These are phyloP conservation scores for Mortierella sp. DNA, from an alignment of 371 early-diverging fungal genomes.

Conservation along the genomic window DNA sequence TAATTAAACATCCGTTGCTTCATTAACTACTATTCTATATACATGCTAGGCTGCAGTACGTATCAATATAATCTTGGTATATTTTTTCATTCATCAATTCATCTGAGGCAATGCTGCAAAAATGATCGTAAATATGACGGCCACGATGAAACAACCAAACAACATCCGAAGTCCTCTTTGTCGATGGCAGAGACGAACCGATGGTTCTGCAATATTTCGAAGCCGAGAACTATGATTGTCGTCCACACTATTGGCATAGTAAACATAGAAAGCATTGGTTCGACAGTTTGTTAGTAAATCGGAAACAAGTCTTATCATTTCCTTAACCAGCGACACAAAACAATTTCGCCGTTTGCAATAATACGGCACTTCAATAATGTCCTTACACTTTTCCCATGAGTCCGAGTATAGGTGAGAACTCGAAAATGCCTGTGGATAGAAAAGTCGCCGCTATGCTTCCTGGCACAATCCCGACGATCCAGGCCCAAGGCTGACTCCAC, in stretches of 20 bases:
- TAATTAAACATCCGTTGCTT: too few relatives aligned
- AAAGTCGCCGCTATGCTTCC: slow-evolving; percentile 38
- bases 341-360: too few relatives aligned
- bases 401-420: slow-evolving; percentile 45
- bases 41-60: too few relatives aligned
- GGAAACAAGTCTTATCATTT: too few relatives aligned
- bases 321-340: too few relatives aligned
- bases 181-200: slow-evolving; percentile 39
- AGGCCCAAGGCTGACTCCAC: slow-evolving; percentile 44
- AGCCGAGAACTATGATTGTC: slow-evolving; percentile 37
- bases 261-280: background rate
- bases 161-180: slow-evolving; percentile 39
- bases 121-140: slow-evolving; percentile 35
- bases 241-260: slow-evolving; percentile 25
- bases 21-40: too few relatives aligned
- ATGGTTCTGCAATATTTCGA: slow-evolving; percentile 36
- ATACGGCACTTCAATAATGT: background rate
- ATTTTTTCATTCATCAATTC: too few relatives aligned
- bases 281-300: background rate
- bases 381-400: slow-evolving; percentile 46
- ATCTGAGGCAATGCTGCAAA: slow-evolving; percentile 49
- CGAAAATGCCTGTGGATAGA: slow-evolving; percentile 34
- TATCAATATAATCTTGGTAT: too few relatives aligned
- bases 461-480: slow-evolving; percentile 31
- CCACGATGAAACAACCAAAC: slow-evolving; percentile 35